Evolutionary conservation across 768 basidiomycete genomes (phyloP).

Genomic region (Xerocomellus chrysenteron): DNA sequence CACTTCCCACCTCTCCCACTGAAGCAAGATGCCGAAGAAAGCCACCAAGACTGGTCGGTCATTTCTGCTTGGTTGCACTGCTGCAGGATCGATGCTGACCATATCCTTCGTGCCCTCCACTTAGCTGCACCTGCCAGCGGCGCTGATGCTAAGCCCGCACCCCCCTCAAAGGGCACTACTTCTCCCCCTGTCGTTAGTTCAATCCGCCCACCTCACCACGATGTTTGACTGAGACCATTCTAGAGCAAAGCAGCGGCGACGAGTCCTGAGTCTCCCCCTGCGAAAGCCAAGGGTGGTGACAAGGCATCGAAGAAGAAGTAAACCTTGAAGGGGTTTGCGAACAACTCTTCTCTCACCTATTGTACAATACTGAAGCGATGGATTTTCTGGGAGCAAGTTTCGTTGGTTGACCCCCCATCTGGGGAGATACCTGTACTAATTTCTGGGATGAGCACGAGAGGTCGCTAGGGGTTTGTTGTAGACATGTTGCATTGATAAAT

Average conservation of each 20-base stretch:
- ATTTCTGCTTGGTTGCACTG: conserved; percentile 13
- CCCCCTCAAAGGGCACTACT: conserved; percentile 22
- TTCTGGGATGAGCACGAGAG: not conserved
- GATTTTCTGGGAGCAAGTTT: not conserved
- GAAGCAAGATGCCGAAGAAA: conserved; percentile 27
- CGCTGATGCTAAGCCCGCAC: conserved; percentile 9
- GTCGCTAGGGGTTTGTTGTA: conserved; percentile 1
- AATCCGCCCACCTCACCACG: not conserved
- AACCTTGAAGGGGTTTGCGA: not conserved
- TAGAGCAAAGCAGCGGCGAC: conserved; percentile 22
- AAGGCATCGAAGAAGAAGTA: conserved; percentile 34
- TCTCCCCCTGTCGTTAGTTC: conserved; percentile 20
- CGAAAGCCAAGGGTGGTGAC: conserved; percentile 24
- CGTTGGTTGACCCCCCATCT: not conserved
- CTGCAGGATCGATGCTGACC: conserved; percentile 9
- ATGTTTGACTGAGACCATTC: not conserved
- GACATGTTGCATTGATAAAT: not conserved
- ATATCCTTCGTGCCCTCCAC: not conserved
- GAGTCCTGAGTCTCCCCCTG: conserved; percentile 28
- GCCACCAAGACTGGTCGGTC: conserved; percentile 23
- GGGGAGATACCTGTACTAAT: not conserved
- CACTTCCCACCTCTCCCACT: conserved; percentile 1
- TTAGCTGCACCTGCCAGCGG: conserved; percentile 13
- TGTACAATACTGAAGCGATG: conserved; percentile 8
- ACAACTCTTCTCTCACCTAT: not conserved